These are phyloP conservation scores for Arthrobotrys iridis DNA, from an alignment of 2,329 filamentous ascomycete genomes.

Conservation along the genomic window DNA sequence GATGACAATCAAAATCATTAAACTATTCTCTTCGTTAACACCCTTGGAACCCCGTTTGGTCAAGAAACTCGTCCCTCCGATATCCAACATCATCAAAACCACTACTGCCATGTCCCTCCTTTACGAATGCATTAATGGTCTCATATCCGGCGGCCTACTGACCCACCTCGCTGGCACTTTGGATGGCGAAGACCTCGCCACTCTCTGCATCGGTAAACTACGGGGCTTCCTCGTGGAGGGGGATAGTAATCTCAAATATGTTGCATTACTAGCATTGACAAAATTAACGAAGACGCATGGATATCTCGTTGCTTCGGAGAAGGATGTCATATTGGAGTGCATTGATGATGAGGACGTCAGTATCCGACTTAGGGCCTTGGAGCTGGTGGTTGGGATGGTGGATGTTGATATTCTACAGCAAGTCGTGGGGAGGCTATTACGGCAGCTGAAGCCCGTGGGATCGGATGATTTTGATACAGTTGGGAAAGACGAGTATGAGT, in stretches of 20 bases:
- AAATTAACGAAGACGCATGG: conserved; percentile 91
- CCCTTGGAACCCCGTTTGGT: conserved; percentile 90
- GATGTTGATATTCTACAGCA: conserved; percentile 82
- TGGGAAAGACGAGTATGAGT: conserved; percentile 63
- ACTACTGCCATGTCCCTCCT: conserved; percentile 97
- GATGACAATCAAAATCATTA: conserved; percentile 99
- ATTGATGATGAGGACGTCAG: conserved; percentile 96
- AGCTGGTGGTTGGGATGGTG: conserved; percentile 93
- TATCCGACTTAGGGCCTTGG: conserved; percentile 89
- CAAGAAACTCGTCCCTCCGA: conserved; percentile 86
- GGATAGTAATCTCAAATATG: conserved; percentile 97
- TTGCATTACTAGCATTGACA: conserved; percentile 92
- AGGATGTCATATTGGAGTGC: conserved; percentile 95
- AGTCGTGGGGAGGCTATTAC: conserved; percentile 86
- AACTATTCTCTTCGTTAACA: conserved; percentile 93
- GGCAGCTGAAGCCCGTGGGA: conserved; percentile 78
- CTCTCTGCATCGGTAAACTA: conserved; percentile 89
- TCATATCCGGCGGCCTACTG: conserved; percentile 94
- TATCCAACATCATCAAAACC: conserved; percentile 92
- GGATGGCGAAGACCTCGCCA: conserved; percentile 90
- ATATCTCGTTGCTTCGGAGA: conserved; percentile 86
- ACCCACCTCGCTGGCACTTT: conserved; percentile 80
- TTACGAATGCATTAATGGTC: conserved; percentile 98
- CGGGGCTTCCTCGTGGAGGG: conserved; percentile 91
- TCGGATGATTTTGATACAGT: conserved; percentile 60